Evolutionary conservation across 108 stramenopile species (phyloP), one percentile per base, ranked within the genome.

Genomic region (Parmales sp.): DNA sequence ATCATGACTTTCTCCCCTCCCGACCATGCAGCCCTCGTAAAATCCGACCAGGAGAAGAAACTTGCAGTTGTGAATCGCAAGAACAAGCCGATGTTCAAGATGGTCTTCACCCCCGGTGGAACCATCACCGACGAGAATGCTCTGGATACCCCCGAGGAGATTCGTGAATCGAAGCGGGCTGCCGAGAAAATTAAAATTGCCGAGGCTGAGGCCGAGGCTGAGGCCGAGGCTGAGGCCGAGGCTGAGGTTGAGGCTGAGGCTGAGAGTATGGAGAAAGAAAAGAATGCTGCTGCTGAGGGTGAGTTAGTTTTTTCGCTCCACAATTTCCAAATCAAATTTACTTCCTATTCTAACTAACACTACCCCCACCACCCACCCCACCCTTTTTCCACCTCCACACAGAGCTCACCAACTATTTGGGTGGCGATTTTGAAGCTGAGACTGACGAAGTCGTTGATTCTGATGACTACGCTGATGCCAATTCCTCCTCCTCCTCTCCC

Each of bases 1-100:
- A 13, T 60, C 29, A 60, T 60, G 54, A 60, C 26, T 34, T 60
- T 60, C 54, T 34, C 29, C 31, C 54, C 54, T 23, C 54, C 54
- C 26, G 13, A 60, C 29, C n/a, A n/a, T n/a, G n/a, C n/a, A n/a
- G n/a, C n/a, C n/a, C n/a, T n/a, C n/a, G n/a, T n/a, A n/a, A 28
- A 34, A 13, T 23, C 19, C 46, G 46, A 48, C 11, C 46, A 48
- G 46, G 23, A 23, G 22, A n/a, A 48, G 46, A n/a, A n/a, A n/a
- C n/a, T n/a, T n/a, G 54, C 31, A 28, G 29, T 34, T 28, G 3
- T 34, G 29, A 34, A 13, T 20, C 13, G 36, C 31, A 28, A 16
- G 31, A 11, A 60, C 31, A 60, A 60, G 54, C 13, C 13, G 31
- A 20, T 20, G 31, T 60, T 60, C 54, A 13, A 11, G 11, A 60